phyloP scores from a whole-genome alignment of 345 rosid genomes.

The Dipteronia dyeriana region DNA sequence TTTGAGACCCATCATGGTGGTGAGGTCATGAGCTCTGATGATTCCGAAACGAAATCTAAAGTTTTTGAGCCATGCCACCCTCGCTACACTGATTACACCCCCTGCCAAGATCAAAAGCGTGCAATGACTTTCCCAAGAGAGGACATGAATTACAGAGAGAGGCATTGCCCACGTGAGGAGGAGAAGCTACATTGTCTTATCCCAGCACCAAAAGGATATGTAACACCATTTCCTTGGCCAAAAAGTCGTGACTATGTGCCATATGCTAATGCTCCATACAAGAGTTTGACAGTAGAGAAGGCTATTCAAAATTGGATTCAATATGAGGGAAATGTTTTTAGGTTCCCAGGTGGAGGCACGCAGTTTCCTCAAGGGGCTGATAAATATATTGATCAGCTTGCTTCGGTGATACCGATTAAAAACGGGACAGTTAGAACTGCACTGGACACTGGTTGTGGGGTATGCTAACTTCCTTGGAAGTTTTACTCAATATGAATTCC shows the following conservation, averaged over 20 bases:
- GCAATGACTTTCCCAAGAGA: conserved; percentile 99
- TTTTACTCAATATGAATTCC: background rate
- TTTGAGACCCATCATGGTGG: conserved; percentile 96
- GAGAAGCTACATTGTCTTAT: conserved; percentile 81
- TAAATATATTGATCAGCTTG: conserved; percentile 90
- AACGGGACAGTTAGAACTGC: conserved; percentile 97
- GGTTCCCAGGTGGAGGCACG: conserved; percentile 99
- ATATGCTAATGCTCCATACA: conserved; percentile 96
- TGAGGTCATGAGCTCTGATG: conserved; percentile 39
- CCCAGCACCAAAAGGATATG: conserved; percentile 95
- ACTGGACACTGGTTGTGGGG: conserved; percentile 99
- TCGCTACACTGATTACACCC: conserved; percentile 82
- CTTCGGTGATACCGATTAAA: conserved; percentile 81
- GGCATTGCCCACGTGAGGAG: conserved; percentile 79
- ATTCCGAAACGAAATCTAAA: conserved; percentile 53
- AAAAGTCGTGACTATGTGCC: conserved; percentile 98
- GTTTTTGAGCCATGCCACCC: conserved; percentile 67
- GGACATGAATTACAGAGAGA: conserved; percentile 86
- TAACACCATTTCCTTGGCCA: conserved; percentile 98
- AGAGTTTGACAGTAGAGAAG: conserved; percentile 97
- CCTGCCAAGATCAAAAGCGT: conserved; percentile 93
- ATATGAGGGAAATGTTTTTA: conserved; percentile 90
- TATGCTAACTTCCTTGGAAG: conserved; percentile 34
- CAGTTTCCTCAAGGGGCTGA: conserved; percentile 99
- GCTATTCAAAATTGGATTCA: conserved; percentile 99